A percentile compares a stretch with the other conserved stretches of the same genome.
phyloP scores from a whole-genome alignment of 495 filamentous ascomycete species.

The Aspergillus asperescens region DNA sequence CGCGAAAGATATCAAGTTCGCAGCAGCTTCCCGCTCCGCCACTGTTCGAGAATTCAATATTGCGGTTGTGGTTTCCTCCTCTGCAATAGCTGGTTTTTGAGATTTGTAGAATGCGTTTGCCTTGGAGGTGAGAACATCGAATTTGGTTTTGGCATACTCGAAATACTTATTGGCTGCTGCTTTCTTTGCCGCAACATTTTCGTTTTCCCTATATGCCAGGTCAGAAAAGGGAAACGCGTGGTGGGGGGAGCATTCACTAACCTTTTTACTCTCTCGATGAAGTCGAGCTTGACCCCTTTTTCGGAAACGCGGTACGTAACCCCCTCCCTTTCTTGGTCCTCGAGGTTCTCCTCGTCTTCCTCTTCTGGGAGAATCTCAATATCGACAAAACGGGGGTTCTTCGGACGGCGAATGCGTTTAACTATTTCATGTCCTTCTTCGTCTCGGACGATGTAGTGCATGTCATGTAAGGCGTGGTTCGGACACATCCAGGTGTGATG shows the following conservation, averaged over 20 bases:
- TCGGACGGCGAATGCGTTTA: slow-evolving; percentile 52
- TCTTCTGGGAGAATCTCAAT: slow-evolving; percentile 58
- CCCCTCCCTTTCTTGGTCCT: slow-evolving; percentile 49
- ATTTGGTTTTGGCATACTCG: slow-evolving; percentile 21
- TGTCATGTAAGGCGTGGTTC: slow-evolving; percentile 66
- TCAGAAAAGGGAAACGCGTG: background rate
- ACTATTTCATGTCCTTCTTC: slow-evolving; percentile 44
- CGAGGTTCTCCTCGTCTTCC: slow-evolving; percentile 49
- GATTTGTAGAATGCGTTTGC: slow-evolving; percentile 23
- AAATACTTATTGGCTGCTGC: slow-evolving; percentile 19
- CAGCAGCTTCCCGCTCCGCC: slow-evolving; percentile 28
- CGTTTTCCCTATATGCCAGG: slow-evolving; percentile 19
- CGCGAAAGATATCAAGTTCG: slow-evolving; percentile 27
- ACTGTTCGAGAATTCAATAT: slow-evolving; percentile 25
- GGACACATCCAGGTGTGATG: slow-evolving; percentile 82
- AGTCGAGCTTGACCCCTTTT: slow-evolving; percentile 73
- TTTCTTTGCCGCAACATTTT: slow-evolving; percentile 15
- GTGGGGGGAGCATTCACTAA: slow-evolving; percentile 17
- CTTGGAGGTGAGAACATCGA: slow-evolving; percentile 21
- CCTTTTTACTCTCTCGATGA: slow-evolving; percentile 43
- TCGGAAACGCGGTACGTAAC: slow-evolving; percentile 63
- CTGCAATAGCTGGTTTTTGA: slow-evolving; percentile 5
- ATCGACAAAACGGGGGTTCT: slow-evolving; percentile 66
- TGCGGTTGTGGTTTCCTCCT: slow-evolving; percentile 16
- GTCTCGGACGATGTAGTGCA: slow-evolving; percentile 36